Base-by-base conservation (phyloP, 2,329 filamentous ascomycete species). In the Claviceps paspali region DNA sequence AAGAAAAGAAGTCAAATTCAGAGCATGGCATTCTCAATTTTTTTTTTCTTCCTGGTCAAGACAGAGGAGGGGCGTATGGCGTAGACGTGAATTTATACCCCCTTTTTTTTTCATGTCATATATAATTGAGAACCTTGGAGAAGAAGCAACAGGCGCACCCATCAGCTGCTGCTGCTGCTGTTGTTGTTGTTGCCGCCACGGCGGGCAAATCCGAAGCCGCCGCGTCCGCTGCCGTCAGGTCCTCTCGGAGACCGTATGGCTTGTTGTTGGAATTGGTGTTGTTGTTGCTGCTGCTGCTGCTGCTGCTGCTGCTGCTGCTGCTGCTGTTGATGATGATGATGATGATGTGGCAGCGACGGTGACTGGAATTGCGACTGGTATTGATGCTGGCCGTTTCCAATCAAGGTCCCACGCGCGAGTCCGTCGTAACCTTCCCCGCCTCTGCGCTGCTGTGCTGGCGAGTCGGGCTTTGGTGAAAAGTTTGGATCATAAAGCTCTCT, bases 401-500 rank as follows among this genome's bases (percentile, higher is more conserved):
- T 67, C 10, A 62, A 64, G 14, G 26, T 39, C 15, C 29, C 37
- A 6, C 33, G 27, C 9, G 12, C 14, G 22, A 39, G 38, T 6
- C 46, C 65, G 57, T 40, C 63, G 57, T n/a, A n/a, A n/a, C 35
- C 56, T 35, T 41, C 43, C 5, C 62, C 64, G 17, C 51, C 59
- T 41, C 50, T 64, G 41, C 58, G 60, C 47, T 59, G 63, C 38
- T 66, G 65, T 23, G 59, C 39, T 24, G 59, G 53, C 12, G 68
- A 67, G 18, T 70, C 74, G 1, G 78, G 73, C 49, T 75, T 85
- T 3, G 73, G 61, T 11, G 75, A 63, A 52, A 79, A 84, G 26
- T 70, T 74, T 0, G 85, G 84, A 49, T 94, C 85, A 56, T 76
- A 94, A 1, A 94, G 66, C 50, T 86, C 80, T 35, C 70, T 67